Percentiles rank a stretch among this genome's conserved stretches.
Conservation (phyloP, 257 asterid species). For the Penstemon barbatus region DNA sequence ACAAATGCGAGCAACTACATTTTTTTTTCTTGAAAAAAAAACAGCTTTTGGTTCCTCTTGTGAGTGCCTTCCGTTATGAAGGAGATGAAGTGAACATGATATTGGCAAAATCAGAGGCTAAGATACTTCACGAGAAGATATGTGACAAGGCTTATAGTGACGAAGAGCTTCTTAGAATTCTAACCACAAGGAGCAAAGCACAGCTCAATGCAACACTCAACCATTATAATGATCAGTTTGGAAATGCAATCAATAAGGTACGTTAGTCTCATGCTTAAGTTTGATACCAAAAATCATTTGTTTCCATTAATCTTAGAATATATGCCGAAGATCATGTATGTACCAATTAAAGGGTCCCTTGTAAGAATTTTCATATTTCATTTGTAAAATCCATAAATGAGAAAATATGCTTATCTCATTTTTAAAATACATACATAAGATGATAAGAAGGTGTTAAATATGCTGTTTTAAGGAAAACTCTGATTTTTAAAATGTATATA, state of each 20-base stretch:
- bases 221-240: slow-evolving; percentile 69
- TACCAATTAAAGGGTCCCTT: background rate
- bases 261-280: background rate
- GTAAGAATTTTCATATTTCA: background rate
- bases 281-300: background rate
- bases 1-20: background rate
- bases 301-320: background rate
- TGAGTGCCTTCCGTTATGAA: slow-evolving; percentile 77
- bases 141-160: slow-evolving; percentile 59
- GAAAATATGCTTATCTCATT: background rate
- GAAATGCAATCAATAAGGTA: slow-evolving; percentile 79
- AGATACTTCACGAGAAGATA: slow-evolving; percentile 73
- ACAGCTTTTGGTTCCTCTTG: slow-evolving; percentile 92
- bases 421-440: background rate
- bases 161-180: slow-evolving; percentile 70
- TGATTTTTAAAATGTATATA: too few species aligned
- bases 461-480: background rate
- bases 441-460: background rate
- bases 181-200: slow-evolving; percentile 86
- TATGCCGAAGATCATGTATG: background rate
- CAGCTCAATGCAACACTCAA: slow-evolving; percentile 89
- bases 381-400: background rate
- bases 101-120: slow-evolving; percentile 80
- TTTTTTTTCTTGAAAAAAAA: slow-evolving; percentile 12
- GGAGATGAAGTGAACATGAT: slow-evolving; percentile 77